A percentile compares a stretch with the other conserved stretches of the same genome.
These are phyloP conservation scores for Peterozyma toletana DNA, from an alignment of 805 yeast species.

Conservation along the genomic window DNA sequence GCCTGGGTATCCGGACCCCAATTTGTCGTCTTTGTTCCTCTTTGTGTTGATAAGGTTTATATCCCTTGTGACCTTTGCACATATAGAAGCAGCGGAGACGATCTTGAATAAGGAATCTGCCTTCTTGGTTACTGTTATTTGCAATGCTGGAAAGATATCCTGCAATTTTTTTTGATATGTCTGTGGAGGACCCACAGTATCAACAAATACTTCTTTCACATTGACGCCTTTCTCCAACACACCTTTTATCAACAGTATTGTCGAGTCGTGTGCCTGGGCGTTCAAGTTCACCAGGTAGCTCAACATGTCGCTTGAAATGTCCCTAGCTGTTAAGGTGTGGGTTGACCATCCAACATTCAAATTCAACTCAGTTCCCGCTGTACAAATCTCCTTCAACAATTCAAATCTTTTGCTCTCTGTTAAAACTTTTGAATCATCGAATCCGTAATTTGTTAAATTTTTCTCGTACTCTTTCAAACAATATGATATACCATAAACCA, in stretches of 20 bases:
- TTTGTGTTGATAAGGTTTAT: conserved; percentile 35
- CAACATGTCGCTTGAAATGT: conserved; percentile 86
- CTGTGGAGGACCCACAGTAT: conserved; percentile 94
- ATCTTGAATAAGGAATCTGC: conserved; percentile 91
- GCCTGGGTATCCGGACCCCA: conserved; percentile 94
- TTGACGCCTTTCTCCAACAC: conserved; percentile 57
- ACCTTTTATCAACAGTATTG: conserved; percentile 68
- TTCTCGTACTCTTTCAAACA: conserved; percentile 48
- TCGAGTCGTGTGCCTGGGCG: conserved; percentile 94
- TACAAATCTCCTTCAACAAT: conserved; percentile 54
- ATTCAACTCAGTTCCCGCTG: conserved; percentile 31
- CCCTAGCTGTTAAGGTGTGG: conserved; percentile 76
- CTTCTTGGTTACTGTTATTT: conserved; percentile 82
- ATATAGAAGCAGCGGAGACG: conserved; percentile 91
- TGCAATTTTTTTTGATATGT: conserved; percentile 74
- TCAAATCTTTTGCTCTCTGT: conserved; percentile 63
- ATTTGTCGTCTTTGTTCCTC: conserved; percentile 25
- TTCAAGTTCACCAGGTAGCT: conserved; percentile 59
- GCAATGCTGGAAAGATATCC: conserved; percentile 57
- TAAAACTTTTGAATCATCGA: conserved; percentile 89
- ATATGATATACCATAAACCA: conserved; percentile 92
- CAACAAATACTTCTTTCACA: conserved; percentile 72
- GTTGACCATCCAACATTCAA: conserved; percentile 82
- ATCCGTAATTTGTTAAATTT: conserved; percentile 56
- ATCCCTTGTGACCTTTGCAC: conserved; percentile 96